Base-by-base conservation (phyloP, 108 stramenopile genomes). In the Stephanodiscus triporus region DNA sequence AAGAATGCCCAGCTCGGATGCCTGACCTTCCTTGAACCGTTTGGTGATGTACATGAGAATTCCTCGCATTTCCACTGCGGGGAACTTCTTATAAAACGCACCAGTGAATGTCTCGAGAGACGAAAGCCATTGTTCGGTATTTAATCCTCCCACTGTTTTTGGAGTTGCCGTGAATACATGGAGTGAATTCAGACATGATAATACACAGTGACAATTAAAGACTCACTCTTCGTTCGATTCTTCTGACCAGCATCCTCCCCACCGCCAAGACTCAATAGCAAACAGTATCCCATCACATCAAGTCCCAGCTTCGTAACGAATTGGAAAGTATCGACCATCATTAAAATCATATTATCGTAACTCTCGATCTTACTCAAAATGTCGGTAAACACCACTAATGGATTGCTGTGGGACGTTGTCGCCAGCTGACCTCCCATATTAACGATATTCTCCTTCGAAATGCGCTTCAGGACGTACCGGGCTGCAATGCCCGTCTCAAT, bases 321-420 rank as follows among this genome's bases (percentile, higher is more conserved):
- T 14, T 85, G 78, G 54, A 96, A 85, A 26, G 95, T 83, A 50
- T 98, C 96, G 0, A 98, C 95, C 90, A 97, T 92, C 57, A 93
- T 89, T 54, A 86, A 75, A 34, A 97, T 97, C 71, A 98, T 68
- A 64, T 98, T 98, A 76, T 95, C 97, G 79, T 97, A 98, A 72
- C 92, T 88, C 72, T 98, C 96, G 65, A 98, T 95, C 70, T 96
- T 93, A 70, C 79, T 77, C 61, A 98, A 80, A 60, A 98, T 92
- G 14, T 86, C 84, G 6, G 81, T 75, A 51, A 91, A 95, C 37
- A 95, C 90, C 9, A 96, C 93, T 27, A 95, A 64, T n/a, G 97
- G 96, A 72, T 90, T 91, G 51, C 70, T 83, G 69, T 97, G 94
- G n/a, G 94, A 84, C 3, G 86, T 80, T 53, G 94, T 94, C 2